phyloP scores from a whole-genome alignment of 192 early-diverging fungal genomes.

The Geranomyces variabilis region DNA sequence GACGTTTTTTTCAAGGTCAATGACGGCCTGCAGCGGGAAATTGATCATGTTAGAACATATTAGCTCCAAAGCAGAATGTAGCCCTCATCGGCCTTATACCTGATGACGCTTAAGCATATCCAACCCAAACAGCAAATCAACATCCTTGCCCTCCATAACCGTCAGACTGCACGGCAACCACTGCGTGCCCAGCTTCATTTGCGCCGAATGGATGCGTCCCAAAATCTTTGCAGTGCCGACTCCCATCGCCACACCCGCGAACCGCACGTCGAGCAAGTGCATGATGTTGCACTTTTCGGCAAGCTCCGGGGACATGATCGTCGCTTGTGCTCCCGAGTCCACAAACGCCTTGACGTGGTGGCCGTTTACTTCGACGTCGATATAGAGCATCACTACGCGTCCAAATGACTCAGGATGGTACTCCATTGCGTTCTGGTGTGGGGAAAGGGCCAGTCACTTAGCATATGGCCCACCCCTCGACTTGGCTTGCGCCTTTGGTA shows the following conservation, averaged over 20 bases:
- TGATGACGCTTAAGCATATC: conserved; percentile 95
- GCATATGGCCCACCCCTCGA: too few species aligned
- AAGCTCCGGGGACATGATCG: conserved; percentile 74
- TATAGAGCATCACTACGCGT: conserved; percentile 87
- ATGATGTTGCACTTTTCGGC: conserved; percentile 75
- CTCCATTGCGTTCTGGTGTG: conserved; percentile 76
- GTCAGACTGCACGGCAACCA: conserved; percentile 87
- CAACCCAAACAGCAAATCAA: conserved; percentile 90
- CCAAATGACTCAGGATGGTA: conserved; percentile 95
- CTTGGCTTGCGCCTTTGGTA: too few species aligned
- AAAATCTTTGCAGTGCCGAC: conserved; percentile 97
- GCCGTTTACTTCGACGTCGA: conserved; percentile 88
- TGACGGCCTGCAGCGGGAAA: conserved; percentile 69
- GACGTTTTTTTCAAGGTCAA: conserved; percentile 83
- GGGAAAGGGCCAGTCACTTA: too few species aligned
- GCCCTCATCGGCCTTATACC: too few species aligned
- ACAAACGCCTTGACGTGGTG: conserved; percentile 89
- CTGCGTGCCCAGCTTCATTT: conserved; percentile 79
- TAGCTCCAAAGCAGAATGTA: background rate
- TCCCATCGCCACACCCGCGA: conserved; percentile 86
- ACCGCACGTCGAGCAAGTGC: conserved; percentile 86
- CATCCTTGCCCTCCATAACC: conserved; percentile 90
- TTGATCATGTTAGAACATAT: background rate
- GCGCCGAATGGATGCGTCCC: conserved; percentile 89
- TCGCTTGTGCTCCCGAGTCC: conserved; percentile 95